Evolutionary conservation across 2,329 filamentous ascomycete genomes (phyloP), one percentile per base, ranked within the genome.

Genomic region (Xylaria sp.): DNA sequence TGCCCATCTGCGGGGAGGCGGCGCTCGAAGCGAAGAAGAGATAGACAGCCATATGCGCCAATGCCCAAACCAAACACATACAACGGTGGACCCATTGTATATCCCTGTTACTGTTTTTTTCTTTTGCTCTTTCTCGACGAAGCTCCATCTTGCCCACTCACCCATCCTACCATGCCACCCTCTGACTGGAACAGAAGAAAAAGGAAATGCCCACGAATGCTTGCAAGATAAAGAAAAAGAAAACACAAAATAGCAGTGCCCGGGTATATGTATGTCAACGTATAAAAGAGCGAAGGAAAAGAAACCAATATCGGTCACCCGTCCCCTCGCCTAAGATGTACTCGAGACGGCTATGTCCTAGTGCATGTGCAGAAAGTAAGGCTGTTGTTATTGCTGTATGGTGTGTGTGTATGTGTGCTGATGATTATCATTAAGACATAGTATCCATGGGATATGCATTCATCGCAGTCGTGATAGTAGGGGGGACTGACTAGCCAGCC

Each of bases 11-110:
- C 29, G 9, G 63, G 60, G 50, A 51, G 48, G 60, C 48, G 16
- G 45, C 59, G 54, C 41, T 41, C 20, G 48, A 41, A 45, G 37
- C 45, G 54, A 51, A 29, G 18, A 41, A 29, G 37, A n/a, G n/a
- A n/a, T n/a, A n/a, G 29, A 13, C 16, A 7, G 29, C 29, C 9
- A 34, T 34, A 7, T 34, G 29, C 29, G 29, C 6, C 29, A 34
- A 13, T 34, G 29, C 29, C 29, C 4, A n/a, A n/a, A n/a, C n/a
- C n/a, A n/a, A n/a, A n/a, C n/a, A n/a, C n/a, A n/a, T n/a, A n/a
- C n/a, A 34, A 34, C 29, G 9, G 29, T 34, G 5, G 29, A 7
- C 29, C n/a, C n/a, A n/a, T n/a, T n/a, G 16, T 34, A 34, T 34
- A 34, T 34, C 29, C 29, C 29, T 13, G 11, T 13, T 13, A 4